Evolutionary conservation across 2,329 filamentous ascomycete species (phyloP).

Genomic region (Teratosphaeriaceae sp.): DNA sequence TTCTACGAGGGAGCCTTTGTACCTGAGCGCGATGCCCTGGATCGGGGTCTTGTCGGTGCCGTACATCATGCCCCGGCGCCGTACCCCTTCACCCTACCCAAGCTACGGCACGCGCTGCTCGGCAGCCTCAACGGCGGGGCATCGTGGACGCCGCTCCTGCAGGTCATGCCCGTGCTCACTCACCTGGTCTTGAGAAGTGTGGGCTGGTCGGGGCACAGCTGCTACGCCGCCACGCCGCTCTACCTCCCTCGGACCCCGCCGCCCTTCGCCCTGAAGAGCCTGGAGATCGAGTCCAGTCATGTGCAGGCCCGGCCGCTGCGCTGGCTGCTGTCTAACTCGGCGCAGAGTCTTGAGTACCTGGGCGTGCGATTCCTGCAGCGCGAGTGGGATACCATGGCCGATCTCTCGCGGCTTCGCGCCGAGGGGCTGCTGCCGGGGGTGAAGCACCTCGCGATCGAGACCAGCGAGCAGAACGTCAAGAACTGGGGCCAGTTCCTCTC

Average conservation of each 20-base stretch:
- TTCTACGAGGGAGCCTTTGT: neutral
- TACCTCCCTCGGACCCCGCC: neutral
- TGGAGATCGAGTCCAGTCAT: neutral
- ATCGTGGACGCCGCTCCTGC: neutral
- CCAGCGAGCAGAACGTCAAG: neutral
- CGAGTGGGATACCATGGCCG: neutral
- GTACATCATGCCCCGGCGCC: neutral
- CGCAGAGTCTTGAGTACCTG: neutral
- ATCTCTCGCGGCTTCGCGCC: neutral
- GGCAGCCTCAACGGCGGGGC: neutral
- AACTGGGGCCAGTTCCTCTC: neutral
- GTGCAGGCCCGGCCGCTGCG: neutral
- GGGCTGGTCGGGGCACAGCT: neutral
- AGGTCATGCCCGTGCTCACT: neutral
- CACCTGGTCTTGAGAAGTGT: neutral
- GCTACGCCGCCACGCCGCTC: neutral
- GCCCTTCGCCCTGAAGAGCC: neutral
- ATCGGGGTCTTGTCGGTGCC: neutral
- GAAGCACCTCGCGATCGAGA: neutral
- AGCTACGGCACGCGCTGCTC: neutral
- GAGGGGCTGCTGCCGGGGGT: neutral
- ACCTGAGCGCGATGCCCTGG: neutral
- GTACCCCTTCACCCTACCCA: neutral
- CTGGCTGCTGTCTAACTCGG: neutral
- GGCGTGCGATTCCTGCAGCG: neutral